phyloP scores from a whole-genome alignment of 176 grass and related monocot genomes.

The Triticum timopheevii region DNA sequence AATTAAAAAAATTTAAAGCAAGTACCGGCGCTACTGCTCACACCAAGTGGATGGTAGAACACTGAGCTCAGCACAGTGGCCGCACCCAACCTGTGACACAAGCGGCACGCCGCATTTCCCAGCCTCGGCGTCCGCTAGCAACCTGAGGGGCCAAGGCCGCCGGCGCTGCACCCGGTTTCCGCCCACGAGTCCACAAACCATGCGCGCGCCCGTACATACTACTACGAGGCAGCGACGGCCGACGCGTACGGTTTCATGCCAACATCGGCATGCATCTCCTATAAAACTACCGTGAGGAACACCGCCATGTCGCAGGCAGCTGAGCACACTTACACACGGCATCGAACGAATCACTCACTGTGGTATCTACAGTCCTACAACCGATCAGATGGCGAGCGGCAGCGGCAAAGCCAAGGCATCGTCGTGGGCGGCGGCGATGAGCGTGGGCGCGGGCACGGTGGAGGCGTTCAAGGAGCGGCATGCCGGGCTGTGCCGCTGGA shows the following conservation, averaged over 20 bases:
- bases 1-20: too few relatives aligned
- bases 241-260: background rate
- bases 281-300: constrained; percentile 5
- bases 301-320: background rate
- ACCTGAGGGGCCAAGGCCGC: background rate
- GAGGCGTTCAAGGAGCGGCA: constrained; percentile 61
- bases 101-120: constrained; percentile 7
- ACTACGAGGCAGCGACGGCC: constrained; percentile 2
- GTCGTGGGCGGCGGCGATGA: constrained; percentile 46
- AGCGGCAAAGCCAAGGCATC: constrained; percentile 18
- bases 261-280: background rate
- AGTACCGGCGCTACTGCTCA: too few relatives aligned
- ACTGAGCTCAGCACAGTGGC: too few relatives aligned
- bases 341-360: background rate
- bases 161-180: constrained; percentile 33
- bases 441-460: constrained; percentile 32
- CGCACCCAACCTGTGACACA: background rate
- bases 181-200: constrained; percentile 20
- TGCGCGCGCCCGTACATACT: background rate
- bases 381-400: constrained; percentile 26
- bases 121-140: background rate
- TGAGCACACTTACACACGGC: background rate
- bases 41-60: too few relatives aligned
- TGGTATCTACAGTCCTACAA: too few relatives aligned
- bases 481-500: constrained; percentile 49